phyloP scores from a whole-genome alignment of 192 early-diverging fungal genomes.

The Rhizoclosmatium sp. region DNA sequence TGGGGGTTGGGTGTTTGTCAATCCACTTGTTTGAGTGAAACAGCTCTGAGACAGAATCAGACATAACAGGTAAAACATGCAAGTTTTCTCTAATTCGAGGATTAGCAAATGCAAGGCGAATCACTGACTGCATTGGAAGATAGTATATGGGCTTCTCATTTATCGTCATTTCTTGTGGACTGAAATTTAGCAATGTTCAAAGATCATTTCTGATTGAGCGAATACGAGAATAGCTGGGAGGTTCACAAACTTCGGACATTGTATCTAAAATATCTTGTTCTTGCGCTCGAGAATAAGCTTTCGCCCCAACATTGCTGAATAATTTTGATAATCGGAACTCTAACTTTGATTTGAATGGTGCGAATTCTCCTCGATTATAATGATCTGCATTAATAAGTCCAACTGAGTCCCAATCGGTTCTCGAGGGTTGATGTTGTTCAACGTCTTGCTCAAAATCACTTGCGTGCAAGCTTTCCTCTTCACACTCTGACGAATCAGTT shows the following conservation, averaged over 20 bases:
- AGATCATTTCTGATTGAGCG: background rate
- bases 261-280: background rate
- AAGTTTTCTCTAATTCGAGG: background rate
- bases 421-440: background rate
- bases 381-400: background rate
- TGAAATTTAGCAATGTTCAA: background rate
- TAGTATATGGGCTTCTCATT: background rate
- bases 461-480: background rate
- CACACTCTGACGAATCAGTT: background rate
- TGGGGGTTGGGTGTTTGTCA: constrained; percentile 3
- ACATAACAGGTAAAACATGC: background rate
- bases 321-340: background rate
- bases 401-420: background rate
- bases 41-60: background rate
- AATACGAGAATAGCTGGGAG: background rate
- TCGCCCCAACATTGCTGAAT: background rate
- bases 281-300: background rate
- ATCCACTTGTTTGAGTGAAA: constrained; percentile 9
- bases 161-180: background rate
- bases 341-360: constrained; percentile 6
- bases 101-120: constrained; percentile 9
- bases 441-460: background rate
- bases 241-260: background rate
- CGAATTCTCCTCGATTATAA: background rate
- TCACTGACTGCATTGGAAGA: background rate